Conservation (phyloP, 306 rosid genomes). For the Spatholobus suberectus region DNA sequence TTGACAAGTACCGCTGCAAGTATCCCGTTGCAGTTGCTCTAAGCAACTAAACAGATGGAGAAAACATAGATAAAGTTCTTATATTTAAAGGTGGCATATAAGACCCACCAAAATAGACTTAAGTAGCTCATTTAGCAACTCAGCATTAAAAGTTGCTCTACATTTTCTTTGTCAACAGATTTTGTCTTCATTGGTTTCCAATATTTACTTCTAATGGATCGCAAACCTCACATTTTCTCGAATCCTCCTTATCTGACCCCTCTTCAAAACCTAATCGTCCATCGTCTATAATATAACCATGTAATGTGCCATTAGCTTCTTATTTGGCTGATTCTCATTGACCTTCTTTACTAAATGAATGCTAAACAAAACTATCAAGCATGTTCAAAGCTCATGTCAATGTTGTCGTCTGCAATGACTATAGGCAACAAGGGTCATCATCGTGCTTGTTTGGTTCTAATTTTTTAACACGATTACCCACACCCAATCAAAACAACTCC, state of each 20-base stretch:
- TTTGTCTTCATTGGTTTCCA: neutral
- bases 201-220: neutral
- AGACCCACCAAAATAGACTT: no score
- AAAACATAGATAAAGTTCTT: no score
- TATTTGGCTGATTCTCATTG: neutral
- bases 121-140: no score
- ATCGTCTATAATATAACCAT: neutral
- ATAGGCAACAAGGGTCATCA: neutral
- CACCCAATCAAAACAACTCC: no score
- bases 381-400: neutral
- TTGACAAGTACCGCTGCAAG: no score
- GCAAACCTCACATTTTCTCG: neutral
- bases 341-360: neutral
- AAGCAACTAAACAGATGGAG: no score
- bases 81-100: no score
- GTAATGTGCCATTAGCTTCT: neutral
- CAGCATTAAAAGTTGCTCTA: no score
- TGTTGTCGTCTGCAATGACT: neutral
- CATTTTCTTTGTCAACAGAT: neutral
- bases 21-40: no score
- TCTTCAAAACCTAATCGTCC: neutral
- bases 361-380: neutral
- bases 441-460: no score
- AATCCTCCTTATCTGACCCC: neutral
- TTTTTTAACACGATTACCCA: no score